A percentile compares a stretch with the other conserved stretches of the same genome.
phyloP scores from a whole-genome alignment of 2,329 filamentous ascomycete genomes.

The Clonostachys rosea region DNA sequence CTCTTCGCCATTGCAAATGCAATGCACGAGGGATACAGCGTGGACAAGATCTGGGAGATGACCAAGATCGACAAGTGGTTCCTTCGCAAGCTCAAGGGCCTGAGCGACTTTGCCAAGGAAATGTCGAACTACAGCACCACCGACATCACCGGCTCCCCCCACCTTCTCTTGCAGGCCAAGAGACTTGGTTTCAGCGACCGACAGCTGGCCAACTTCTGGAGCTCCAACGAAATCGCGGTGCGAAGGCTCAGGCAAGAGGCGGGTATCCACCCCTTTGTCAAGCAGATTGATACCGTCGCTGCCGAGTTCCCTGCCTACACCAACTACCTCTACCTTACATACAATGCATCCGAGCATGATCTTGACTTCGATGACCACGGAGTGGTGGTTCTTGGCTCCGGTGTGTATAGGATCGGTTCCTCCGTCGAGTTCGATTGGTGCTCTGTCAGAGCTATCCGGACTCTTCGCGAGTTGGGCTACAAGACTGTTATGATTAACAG shows the following conservation, averaged over 20 bases:
- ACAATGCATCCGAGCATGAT: slow-evolving; percentile 86
- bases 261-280: slow-evolving; percentile 83
- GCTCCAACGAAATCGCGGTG: slow-evolving; percentile 88
- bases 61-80: slow-evolving; percentile 99
- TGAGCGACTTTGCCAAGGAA: slow-evolving; percentile 82
- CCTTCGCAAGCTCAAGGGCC: slow-evolving; percentile 81
- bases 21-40: slow-evolving; percentile 89
- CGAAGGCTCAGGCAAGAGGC: slow-evolving; percentile 79
- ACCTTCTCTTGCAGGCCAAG: slow-evolving; percentile 79
- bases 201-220: slow-evolving; percentile 90
- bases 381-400: slow-evolving; percentile 93
- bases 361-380: slow-evolving; percentile 83
- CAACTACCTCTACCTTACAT: slow-evolving; percentile 95
- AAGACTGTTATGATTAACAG: slow-evolving; percentile 94
- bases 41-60: slow-evolving; percentile 97
- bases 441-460: slow-evolving; percentile 89
- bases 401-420: slow-evolving; percentile 94
- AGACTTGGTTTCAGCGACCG: slow-evolving; percentile 91
- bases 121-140: slow-evolving; percentile 64
- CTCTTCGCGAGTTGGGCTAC: slow-evolving; percentile 74
- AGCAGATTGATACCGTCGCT: slow-evolving; percentile 98
- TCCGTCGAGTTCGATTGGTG: slow-evolving; percentile 99
- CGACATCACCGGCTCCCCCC: slow-evolving; percentile 59
- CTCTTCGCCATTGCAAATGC: slow-evolving; percentile 97
- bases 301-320: slow-evolving; percentile 93